These are phyloP conservation scores for Podospora appendiculata DNA, from an alignment of 495 filamentous ascomycete species.

Conservation along the genomic window DNA sequence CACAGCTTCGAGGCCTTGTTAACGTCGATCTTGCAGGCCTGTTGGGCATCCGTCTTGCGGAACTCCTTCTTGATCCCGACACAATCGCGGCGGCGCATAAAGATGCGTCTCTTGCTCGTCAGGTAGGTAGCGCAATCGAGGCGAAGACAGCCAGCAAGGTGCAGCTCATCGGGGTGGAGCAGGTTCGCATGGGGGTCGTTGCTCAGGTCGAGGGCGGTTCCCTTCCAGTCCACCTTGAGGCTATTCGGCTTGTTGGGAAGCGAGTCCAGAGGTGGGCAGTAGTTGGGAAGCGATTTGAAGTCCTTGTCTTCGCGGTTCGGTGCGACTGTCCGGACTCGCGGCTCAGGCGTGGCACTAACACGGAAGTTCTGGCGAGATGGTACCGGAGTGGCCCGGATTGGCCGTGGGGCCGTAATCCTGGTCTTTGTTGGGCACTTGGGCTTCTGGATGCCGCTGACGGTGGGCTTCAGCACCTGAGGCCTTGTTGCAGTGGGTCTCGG, in stretches of 20 bases:
- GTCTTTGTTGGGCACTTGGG: constrained; percentile 31
- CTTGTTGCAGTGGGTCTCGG: background rate
- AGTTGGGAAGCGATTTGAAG: constrained; percentile 71
- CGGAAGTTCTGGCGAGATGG: constrained; percentile 24
- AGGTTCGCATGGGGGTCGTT: constrained; percentile 69
- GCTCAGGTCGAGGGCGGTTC: constrained; percentile 68
- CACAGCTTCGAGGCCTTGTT: constrained; percentile 97
- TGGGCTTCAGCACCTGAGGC: constrained; percentile 33
- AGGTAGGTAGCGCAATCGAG: constrained; percentile 88
- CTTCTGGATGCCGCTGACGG: constrained; percentile 35
- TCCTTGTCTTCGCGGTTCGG: constrained; percentile 77
- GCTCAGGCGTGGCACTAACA: constrained; percentile 39
- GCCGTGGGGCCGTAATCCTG: constrained; percentile 21
- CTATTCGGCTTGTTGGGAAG: constrained; percentile 53
- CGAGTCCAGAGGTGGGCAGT: constrained; percentile 62
- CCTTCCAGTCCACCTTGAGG: constrained; percentile 86
- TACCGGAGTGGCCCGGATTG: constrained; percentile 20
- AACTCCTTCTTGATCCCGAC: constrained; percentile 74
- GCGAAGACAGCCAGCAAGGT: constrained; percentile 70
- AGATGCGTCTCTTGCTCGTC: constrained; percentile 91
- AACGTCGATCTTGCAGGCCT: constrained; percentile 96
- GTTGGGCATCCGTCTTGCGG: constrained; percentile 94
- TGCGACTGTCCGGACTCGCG: constrained; percentile 30
- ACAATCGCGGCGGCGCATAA: constrained; percentile 64
- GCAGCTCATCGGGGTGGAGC: constrained; percentile 73